Evolutionary conservation across 192 early-diverging fungal species (phyloP).

Genomic region (Funneliformis mosseae): DNA sequence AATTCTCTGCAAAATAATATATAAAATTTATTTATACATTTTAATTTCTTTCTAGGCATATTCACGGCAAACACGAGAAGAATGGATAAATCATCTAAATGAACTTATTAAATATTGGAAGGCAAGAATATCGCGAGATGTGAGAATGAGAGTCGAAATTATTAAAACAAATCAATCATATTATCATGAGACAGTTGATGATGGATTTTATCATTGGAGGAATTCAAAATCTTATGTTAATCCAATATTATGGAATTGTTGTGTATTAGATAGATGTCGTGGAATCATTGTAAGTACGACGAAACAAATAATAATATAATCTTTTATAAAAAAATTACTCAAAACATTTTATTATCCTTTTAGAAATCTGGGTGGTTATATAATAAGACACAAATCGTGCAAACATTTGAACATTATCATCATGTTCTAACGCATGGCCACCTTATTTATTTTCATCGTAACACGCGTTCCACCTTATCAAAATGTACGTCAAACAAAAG

Average conservation of each 20-base stretch:
- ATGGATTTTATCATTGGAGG: background rate
- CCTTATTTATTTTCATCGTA: background rate
- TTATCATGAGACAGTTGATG: background rate
- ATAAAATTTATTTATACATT: too few relatives aligned
- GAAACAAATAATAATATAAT: background rate
- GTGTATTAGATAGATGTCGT: background rate
- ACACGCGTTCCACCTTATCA: background rate
- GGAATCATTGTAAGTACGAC: background rate
- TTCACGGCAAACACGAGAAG: background rate
- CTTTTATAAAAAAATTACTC: background rate
- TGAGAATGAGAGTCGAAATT: constrained; percentile 32
- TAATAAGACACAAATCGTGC: background rate
- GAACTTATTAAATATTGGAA: constrained; percentile 37
- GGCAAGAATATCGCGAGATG: constrained; percentile 32
- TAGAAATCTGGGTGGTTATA: background rate
- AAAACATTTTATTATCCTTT: background rate
- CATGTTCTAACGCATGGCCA: background rate
- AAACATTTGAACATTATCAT: background rate
- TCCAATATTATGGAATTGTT: background rate
- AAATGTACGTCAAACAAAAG: constrained; percentile 22
- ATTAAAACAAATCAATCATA: constrained; percentile 33
- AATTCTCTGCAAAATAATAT: too few relatives aligned
- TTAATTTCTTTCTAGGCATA: background rate
- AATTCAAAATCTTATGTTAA: background rate
- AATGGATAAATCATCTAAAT: background rate